Evolutionary conservation across 768 basidiomycete species (phyloP), one percentile per base, ranked within the genome.

Genomic region (Macrolepiota fuliginosa): DNA sequence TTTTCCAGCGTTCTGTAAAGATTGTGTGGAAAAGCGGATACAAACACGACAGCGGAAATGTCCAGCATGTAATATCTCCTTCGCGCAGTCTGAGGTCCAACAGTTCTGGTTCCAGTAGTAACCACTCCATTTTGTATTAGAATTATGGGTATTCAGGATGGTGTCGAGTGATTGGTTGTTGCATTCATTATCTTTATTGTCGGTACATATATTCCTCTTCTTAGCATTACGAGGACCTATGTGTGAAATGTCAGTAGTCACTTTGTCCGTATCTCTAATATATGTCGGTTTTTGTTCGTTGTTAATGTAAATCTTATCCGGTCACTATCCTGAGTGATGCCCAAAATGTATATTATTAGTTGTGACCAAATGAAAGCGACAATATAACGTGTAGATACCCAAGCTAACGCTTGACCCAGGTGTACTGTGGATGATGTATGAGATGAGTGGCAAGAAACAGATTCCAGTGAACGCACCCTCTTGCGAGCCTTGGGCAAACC

Each of bases 351-450:
- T 64, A 65, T 55, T 63, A 63, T 64, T 49, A 50, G 25, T 51
- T 40, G 22, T 19, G 52, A 25, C 19, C n/a, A n/a, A 58, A 52
- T 47, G 42, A 52, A 46, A 65, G 52, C 56, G 57, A 54, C 62
- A 56, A 37, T 49, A 61, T 59, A 51, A 35, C 35, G 40, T 25
- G 46, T 37, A 61, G 17, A 56, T 62, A 63, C 29, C 47, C 17
- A 54, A 42, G 35, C 75, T 80, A 97, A 73, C 96, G 92, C 79
- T 96, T 98, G 88, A 97, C 94, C 96, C 96, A 98, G 62, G 93
- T 79, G 68, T 92, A 91, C 92, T 94, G 73, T 65, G 58, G 62
- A 40, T 13, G 25, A 32, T 56, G 15, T 65, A 40, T 65, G 25
- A 62, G 54, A 63, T 39, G 19, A 19, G 51, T 40, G 40, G n/a